Conservation (phyloP, 139 green algal genomes). For the Chlorokybus atmophyticus region DNA sequence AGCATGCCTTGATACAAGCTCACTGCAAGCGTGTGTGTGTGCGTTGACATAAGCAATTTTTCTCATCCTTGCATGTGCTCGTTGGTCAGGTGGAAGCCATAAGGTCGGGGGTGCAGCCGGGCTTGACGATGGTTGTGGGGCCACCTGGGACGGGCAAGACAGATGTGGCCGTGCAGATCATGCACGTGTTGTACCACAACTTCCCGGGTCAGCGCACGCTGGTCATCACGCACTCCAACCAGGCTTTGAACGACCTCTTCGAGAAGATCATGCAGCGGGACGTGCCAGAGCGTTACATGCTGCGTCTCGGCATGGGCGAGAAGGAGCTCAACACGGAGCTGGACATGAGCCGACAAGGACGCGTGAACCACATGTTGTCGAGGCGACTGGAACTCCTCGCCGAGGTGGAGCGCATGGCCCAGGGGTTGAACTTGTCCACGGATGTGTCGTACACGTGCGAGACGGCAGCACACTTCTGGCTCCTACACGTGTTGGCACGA, state of each 20-base stretch:
- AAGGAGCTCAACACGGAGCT: slow-evolving; percentile 74
- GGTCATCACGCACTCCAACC: slow-evolving; percentile 95
- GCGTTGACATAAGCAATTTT: too few relatives aligned
- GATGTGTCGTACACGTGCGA: slow-evolving; percentile 88
- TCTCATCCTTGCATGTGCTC: not conserved
- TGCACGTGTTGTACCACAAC: slow-evolving; percentile 89
- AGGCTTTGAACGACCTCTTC: slow-evolving; percentile 92
- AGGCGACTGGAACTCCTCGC: slow-evolving; percentile 75
- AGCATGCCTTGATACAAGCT: too few relatives aligned
- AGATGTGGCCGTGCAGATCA: slow-evolving; percentile 83
- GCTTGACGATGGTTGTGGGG: slow-evolving; percentile 91
- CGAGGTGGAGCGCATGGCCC: slow-evolving; percentile 42
- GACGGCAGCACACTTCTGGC: slow-evolving; percentile 89
- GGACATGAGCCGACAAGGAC: slow-evolving; percentile 67
- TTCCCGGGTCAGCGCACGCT: slow-evolving; percentile 75
- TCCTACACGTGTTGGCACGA: slow-evolving; percentile 78
- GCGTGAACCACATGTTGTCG: slow-evolving; percentile 90
- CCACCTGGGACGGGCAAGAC: slow-evolving; percentile 95
- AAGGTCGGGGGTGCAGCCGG: slow-evolving; percentile 60
- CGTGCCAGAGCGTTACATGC: slow-evolving; percentile 65
- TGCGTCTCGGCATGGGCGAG: slow-evolving; percentile 83
- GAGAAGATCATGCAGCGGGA: slow-evolving; percentile 78
- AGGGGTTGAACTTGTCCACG: slow-evolving; percentile 31
- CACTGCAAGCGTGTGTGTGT: too few relatives aligned
- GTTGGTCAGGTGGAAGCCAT: slow-evolving; percentile 58